phyloP scores from a whole-genome alignment of 768 basidiomycete species.

The Harrya chromipes region DNA sequence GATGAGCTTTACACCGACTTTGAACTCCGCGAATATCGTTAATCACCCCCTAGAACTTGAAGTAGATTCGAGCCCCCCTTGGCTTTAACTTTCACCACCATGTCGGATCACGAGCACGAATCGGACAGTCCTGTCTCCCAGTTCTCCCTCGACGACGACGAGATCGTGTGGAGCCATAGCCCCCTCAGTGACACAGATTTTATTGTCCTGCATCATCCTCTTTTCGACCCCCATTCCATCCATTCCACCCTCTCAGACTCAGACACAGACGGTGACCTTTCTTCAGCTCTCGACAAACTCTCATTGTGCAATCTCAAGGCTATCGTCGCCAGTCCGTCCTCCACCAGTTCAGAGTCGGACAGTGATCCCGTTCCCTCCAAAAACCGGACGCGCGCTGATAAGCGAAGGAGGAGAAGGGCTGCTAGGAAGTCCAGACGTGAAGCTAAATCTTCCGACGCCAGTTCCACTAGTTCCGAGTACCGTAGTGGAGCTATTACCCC shows the following conservation, averaged over 20 bases:
- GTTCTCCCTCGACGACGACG: slow-evolving; percentile 24
- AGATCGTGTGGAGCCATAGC: slow-evolving; percentile 16
- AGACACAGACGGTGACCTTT: slow-evolving; percentile 12
- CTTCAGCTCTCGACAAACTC: slow-evolving; percentile 15
- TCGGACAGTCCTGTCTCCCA: slow-evolving; percentile 10
- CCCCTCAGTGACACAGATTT: slow-evolving; percentile 20
- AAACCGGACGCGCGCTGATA: not conserved
- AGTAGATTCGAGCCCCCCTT: not conserved
- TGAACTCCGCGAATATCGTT: slow-evolving; percentile 16
- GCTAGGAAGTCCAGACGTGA: slow-evolving; percentile 1
- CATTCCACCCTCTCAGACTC: slow-evolving; percentile 11
- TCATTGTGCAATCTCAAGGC: slow-evolving; percentile 14
- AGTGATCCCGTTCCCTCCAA: not conserved
- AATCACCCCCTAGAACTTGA: slow-evolving; percentile 3
- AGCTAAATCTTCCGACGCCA: not conserved
- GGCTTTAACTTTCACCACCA: not conserved
- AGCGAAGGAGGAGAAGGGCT: not conserved
- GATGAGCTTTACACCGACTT: not conserved
- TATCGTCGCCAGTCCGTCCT: not conserved
- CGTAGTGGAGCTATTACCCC: slow-evolving; percentile 11
- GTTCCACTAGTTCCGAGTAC: slow-evolving; percentile 8
- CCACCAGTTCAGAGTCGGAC: slow-evolving; percentile 9
- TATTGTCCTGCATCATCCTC: slow-evolving; percentile 22
- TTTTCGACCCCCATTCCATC: slow-evolving; percentile 12
- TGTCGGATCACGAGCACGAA: slow-evolving; percentile 12